phyloP scores from a whole-genome alignment of 306 rosid genomes.

The Parietaria judaica region DNA sequence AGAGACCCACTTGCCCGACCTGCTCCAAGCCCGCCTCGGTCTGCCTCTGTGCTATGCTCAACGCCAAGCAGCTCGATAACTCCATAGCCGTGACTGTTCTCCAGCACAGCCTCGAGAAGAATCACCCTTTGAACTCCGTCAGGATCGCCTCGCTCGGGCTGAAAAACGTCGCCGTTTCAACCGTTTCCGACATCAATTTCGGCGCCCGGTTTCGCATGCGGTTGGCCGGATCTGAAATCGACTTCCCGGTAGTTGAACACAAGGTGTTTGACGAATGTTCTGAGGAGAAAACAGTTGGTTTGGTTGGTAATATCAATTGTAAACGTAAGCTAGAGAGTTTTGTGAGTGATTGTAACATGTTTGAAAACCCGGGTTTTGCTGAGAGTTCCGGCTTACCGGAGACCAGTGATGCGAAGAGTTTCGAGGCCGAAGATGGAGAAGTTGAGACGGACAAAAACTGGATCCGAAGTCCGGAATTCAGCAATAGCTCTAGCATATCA shows the following conservation, averaged over 20 bases:
- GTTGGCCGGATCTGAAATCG: slow-evolving; percentile 20
- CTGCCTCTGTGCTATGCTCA: slow-evolving; percentile 69
- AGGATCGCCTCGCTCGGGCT: slow-evolving; percentile 70
- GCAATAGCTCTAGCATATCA: neutral
- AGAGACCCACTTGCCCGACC: slow-evolving; percentile 59
- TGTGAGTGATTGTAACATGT: neutral
- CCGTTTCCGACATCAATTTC: slow-evolving; percentile 62
- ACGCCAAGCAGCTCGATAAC: slow-evolving; percentile 37
- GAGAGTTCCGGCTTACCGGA: neutral
- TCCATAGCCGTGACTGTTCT: slow-evolving; percentile 62
- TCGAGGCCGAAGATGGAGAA: slow-evolving; percentile 3
- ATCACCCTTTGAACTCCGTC: slow-evolving; percentile 78
- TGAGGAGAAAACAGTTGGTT: slow-evolving; percentile 14
- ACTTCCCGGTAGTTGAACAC: neutral
- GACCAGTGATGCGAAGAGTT: neutral
- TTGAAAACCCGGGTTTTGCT: slow-evolving; percentile 1
- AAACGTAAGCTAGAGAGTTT: slow-evolving; percentile 7
- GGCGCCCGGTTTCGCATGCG: slow-evolving; percentile 43
- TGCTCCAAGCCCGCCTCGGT: slow-evolving; percentile 68
- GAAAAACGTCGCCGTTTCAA: slow-evolving; percentile 44
- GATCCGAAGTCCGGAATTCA: neutral
- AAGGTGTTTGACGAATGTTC: slow-evolving; percentile 6
- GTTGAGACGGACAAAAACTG: neutral
- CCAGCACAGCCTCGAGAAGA: slow-evolving; percentile 62
- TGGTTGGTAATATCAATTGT: slow-evolving; percentile 10